Evolutionary conservation across 225 moss, liverwort and hornwort genomes (phyloP).

Genomic region (Climacium dendroides): DNA sequence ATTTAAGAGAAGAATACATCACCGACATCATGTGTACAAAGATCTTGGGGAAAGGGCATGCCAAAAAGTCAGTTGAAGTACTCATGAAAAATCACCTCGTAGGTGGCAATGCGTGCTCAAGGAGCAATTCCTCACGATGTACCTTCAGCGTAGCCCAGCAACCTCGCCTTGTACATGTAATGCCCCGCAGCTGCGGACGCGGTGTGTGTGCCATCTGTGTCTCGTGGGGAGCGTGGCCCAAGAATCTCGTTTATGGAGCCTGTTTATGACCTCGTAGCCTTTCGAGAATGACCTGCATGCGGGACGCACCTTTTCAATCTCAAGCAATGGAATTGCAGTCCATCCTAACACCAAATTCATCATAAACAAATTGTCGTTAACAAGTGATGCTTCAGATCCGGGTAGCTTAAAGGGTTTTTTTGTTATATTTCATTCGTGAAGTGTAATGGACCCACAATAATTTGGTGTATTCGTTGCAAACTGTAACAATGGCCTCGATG

Average conservation of each 20-base stretch:
- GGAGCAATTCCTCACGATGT: constrained; percentile 45
- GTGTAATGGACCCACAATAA: background rate
- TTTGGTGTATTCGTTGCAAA: background rate
- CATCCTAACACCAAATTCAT: background rate
- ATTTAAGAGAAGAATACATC: too few species aligned
- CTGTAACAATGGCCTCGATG: too few species aligned
- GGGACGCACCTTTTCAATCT: background rate
- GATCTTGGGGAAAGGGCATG: background rate
- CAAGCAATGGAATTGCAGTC: background rate
- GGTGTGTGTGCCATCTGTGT: constrained; percentile 42
- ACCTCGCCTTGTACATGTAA: constrained; percentile 16
- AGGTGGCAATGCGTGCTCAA: constrained; percentile 30
- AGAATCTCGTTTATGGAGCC: constrained; percentile 12
- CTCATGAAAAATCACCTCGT: background rate
- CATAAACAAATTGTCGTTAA: too few species aligned
- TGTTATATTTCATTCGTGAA: background rate
- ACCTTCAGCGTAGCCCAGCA: constrained; percentile 40
- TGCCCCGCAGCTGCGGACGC: too few species aligned
- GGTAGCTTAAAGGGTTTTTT: background rate
- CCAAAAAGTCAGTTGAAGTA: background rate
- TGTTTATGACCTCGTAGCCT: constrained; percentile 25
- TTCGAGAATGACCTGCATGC: constrained; percentile 15
- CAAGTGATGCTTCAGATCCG: background rate
- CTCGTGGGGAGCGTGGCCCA: constrained; percentile 29
- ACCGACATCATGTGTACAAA: too few species aligned